Base-by-base conservation (phyloP, 2,329 filamentous ascomycete species). In the Pseudonectria buxi region DNA sequence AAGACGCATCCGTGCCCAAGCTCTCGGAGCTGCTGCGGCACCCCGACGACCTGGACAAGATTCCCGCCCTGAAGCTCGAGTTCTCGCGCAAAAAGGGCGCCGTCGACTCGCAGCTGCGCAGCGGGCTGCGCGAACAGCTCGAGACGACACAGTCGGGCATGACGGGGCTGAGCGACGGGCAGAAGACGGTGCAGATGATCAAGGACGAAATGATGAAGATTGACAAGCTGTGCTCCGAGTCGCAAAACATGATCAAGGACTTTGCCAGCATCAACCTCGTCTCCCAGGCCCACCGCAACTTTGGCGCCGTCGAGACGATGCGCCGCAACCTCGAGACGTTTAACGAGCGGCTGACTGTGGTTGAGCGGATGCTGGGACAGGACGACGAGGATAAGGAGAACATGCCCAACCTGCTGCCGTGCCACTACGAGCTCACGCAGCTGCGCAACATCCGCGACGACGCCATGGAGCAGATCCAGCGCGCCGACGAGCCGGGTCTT, bases 201-300 rank as follows among this genome's bases (percentile, higher is more conserved):
- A 95, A 94, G 63, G 90, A 96, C 49, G 92, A 98, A 68, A 92
- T 98, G 78, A 88, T 94, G 72, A 94, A 90, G 65, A 96, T 98
- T 54, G 92, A 98, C 68, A 88, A 86, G 65, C 77, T 98, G 46
- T 98, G 92, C 67, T 88, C 89, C 45, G 94, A 98, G 64, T 89
- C 89, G 36, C 90, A 96, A 68, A 87, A 86, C 58, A 95, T 95
- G 79, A 95, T 98, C 55, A 81, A 85, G 55, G 92, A 98, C 68
- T 96, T 98, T 63, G 83, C 84, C 25, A 86, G 87, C 56, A 92
- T 94, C 70, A 92, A 94, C 60, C 69, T 86, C 42, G 85, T 94
- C 36, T 90, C 90, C 36, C 86, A 95, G 63, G 92, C 94, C 47
- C 92, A 98, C 64, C 78, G 90, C 45, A 95, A 98, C 65, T 98